phyloP scores from a whole-genome alignment of 2,329 filamentous ascomycete genomes.

The Colletotrichum tofieldiae region DNA sequence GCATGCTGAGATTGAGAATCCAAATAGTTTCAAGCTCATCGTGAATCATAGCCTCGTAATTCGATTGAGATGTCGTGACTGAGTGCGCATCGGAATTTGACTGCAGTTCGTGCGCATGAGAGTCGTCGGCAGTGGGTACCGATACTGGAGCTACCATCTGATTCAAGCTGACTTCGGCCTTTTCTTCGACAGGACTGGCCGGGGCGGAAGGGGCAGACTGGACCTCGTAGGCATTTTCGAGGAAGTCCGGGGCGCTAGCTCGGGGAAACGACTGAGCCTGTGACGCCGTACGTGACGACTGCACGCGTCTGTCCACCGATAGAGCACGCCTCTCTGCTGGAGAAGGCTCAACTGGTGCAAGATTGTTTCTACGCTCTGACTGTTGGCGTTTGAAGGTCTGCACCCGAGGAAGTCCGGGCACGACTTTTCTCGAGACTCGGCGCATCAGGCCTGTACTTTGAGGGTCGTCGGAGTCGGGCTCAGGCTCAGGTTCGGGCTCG shows the following conservation, averaged over 20 bases:
- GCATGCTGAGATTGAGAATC: slow-evolving; percentile 99
- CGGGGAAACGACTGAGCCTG: slow-evolving; percentile 58
- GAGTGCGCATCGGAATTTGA: slow-evolving; percentile 62
- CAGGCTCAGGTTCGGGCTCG: slow-evolving; percentile 44
- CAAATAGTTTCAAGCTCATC: slow-evolving; percentile 89
- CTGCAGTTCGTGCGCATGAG: slow-evolving; percentile 49
- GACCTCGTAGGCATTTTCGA: slow-evolving; percentile 50
- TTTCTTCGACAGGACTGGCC: slow-evolving; percentile 53
- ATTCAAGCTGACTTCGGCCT: slow-evolving; percentile 46
- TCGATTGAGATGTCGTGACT: slow-evolving; percentile 60
- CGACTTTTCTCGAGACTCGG: slow-evolving; percentile 72
- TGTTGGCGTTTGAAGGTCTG: slow-evolving; percentile 87
- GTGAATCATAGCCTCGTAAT: slow-evolving; percentile 77
- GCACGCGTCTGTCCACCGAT: slow-evolving; percentile 72
- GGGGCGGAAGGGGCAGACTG: slow-evolving; percentile 50
- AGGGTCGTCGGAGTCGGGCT: slow-evolving; percentile 47
- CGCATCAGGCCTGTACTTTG: slow-evolving; percentile 56
- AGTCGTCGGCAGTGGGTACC: slow-evolving; percentile 20
- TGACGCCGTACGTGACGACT: slow-evolving; percentile 54
- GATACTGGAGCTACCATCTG: slow-evolving; percentile 44
- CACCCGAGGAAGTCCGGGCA: slow-evolving; percentile 82
- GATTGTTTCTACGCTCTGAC: slow-evolving; percentile 82
- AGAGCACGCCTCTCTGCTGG: slow-evolving; percentile 79
- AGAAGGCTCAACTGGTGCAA: slow-evolving; percentile 76
- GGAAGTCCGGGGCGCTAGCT: slow-evolving; percentile 65